phyloP scores from a whole-genome alignment of 176 grass and related monocot species.

The Poa annua region DNA sequence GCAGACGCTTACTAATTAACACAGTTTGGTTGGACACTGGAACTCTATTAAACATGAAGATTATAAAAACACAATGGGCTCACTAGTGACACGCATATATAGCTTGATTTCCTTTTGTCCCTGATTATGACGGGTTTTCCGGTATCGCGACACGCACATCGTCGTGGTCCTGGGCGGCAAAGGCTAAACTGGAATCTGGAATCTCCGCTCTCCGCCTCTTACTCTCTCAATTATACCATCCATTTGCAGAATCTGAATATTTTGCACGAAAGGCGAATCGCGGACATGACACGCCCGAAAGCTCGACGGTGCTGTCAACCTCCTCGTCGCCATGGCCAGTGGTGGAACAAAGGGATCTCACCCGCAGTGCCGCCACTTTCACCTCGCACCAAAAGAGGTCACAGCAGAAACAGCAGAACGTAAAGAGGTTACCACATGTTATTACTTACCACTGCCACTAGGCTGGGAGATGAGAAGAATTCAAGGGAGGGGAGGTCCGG shows the following conservation, averaged over 20 bases:
- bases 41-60: background rate
- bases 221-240: slow-evolving; percentile 50
- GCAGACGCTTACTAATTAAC: background rate
- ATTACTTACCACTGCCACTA: slow-evolving; percentile 12
- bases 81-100: background rate
- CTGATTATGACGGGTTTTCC: background rate
- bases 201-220: slow-evolving; percentile 49
- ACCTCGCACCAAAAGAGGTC: slow-evolving; percentile 43
- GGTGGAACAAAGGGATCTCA: slow-evolving; percentile 36
- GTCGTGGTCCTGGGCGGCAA: slow-evolving; percentile 40
- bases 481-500: too few relatives aligned
- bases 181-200: slow-evolving; percentile 49
- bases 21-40: background rate
- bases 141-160: slow-evolving; percentile 49
- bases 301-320: slow-evolving; percentile 41
- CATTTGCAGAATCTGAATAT: slow-evolving; percentile 66
- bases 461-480: background rate
- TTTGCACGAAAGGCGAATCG: slow-evolving; percentile 21
- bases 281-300: slow-evolving; percentile 48
- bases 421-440: background rate
- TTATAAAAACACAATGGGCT: background rate
- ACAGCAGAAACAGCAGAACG: background rate
- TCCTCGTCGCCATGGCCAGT: slow-evolving; percentile 6
- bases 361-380: slow-evolving; percentile 28
- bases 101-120: background rate